A percentile compares a stretch with the other conserved stretches of the same genome.
Evolutionary conservation across 768 basidiomycete genomes (phyloP).

Genomic region (Pleurotus eryngii): DNA sequence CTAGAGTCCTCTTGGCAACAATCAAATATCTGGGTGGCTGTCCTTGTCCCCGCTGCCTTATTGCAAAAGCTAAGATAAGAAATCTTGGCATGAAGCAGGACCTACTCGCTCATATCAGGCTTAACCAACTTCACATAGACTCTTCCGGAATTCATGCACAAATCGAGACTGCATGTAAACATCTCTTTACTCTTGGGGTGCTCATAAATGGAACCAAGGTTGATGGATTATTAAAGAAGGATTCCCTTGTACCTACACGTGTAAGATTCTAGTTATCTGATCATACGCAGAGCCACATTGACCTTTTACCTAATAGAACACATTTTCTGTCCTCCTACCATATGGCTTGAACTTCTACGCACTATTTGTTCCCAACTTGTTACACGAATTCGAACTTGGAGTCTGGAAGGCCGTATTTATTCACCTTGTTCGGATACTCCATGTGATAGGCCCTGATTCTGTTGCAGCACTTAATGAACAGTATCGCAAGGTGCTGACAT

Average conservation of each 20-base stretch:
- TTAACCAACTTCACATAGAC: neutral
- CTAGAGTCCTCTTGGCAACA: constrained; percentile 24
- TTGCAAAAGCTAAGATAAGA: constrained; percentile 16
- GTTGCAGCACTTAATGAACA: constrained; percentile 16
- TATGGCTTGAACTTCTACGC: constrained; percentile 15
- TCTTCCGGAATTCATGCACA: neutral
- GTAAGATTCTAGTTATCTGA: too few species aligned
- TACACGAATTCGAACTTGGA: constrained; percentile 27
- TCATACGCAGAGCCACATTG: too few species aligned
- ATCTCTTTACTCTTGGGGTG: neutral
- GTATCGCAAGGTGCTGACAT: constrained; percentile 15
- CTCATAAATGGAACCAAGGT: constrained; percentile 5
- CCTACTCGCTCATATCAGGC: neutral
- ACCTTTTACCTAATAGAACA: constrained; percentile 11
- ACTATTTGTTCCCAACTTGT: constrained; percentile 19
- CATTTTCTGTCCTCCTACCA: constrained; percentile 16
- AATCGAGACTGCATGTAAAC: neutral
- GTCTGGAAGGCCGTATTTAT: constrained; percentile 22
- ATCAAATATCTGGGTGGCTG: constrained; percentile 18
- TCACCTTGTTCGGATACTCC: constrained; percentile 22
- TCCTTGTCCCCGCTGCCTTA: constrained; percentile 23
- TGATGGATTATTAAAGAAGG: neutral
- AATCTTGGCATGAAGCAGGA: constrained; percentile 19
- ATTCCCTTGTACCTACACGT: constrained; percentile 2
- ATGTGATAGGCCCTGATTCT: constrained; percentile 5